These are phyloP conservation scores for Diospyros lotus DNA, from an alignment of 148 eudicot species.

Conservation along the genomic window DNA sequence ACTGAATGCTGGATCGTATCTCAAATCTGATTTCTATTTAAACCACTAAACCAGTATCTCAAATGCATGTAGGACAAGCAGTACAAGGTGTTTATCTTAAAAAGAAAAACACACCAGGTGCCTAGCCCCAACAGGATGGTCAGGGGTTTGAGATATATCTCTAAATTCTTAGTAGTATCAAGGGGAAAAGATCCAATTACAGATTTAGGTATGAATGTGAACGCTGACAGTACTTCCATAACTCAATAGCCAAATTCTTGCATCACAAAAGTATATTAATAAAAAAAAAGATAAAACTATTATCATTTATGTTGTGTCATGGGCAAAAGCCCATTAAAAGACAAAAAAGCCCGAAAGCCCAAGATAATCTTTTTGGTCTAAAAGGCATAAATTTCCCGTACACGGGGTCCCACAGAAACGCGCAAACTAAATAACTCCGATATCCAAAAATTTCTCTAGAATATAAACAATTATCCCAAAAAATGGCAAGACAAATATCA, in stretches of 20 bases:
- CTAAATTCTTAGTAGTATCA: not conserved
- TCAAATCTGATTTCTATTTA: not conserved
- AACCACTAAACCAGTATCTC: not conserved
- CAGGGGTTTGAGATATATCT: not conserved
- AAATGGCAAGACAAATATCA: too few species aligned
- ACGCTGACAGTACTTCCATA: not conserved
- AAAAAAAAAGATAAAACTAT: not conserved
- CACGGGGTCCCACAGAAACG: too few species aligned
- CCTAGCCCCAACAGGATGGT: not conserved
- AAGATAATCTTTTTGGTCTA: too few species aligned
- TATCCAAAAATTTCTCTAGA: too few species aligned
- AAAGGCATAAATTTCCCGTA: too few species aligned
- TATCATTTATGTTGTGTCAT: too few species aligned
- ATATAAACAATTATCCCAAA: too few species aligned
- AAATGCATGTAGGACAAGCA: not conserved
- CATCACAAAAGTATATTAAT: not conserved
- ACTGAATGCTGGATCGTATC: not conserved
- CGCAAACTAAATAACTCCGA: too few species aligned
- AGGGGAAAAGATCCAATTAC: not conserved
- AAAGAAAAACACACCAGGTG: too few species aligned
- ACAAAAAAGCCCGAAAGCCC: too few species aligned
- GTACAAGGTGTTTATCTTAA: not conserved
- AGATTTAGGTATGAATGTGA: not conserved
- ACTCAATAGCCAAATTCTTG: conserved; percentile 2
- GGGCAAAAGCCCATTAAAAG: too few species aligned